These are phyloP conservation scores for Cocos nucifera DNA, from an alignment of 176 grass and related monocot species.

Conservation along the genomic window DNA sequence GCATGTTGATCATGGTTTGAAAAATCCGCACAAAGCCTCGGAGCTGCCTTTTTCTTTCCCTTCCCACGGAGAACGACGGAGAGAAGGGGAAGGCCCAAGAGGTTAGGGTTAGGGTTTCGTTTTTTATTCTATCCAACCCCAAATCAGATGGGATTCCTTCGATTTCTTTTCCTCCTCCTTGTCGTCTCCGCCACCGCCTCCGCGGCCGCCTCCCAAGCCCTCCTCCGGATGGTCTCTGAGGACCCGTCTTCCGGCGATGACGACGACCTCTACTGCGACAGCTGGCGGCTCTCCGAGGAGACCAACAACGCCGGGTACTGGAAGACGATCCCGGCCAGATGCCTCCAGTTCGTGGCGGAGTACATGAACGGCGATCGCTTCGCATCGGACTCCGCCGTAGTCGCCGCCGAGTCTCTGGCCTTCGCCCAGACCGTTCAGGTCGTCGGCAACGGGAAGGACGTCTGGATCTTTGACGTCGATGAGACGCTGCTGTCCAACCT, in stretches of 20 bases:
- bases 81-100: neutral
- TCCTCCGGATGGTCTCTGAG: conserved; percentile 36
- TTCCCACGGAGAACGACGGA: neutral
- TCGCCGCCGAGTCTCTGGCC: conserved; percentile 33
- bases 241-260: neutral
- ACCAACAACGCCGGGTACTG: conserved; percentile 63
- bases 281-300: conserved; percentile 89
- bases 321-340: conserved; percentile 32
- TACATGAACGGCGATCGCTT: conserved; percentile 75
- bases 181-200: conserved; percentile 5
- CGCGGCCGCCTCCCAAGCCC: conserved; percentile 9
- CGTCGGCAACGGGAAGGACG: conserved; percentile 25
- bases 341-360: conserved; percentile 20
- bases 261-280: conserved; percentile 50
- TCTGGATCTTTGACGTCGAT: conserved; percentile 85
- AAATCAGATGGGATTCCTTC: neutral
- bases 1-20: too few relatives aligned
- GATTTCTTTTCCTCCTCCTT: conserved; percentile 15
- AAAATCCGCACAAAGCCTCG: too few relatives aligned
- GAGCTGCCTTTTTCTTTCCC: too few relatives aligned
- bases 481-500: conserved; percentile 74
- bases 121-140: too few relatives aligned
- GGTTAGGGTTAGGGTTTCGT: too few relatives aligned
- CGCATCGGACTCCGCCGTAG: conserved; percentile 54
- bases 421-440: conserved; percentile 40